Conservation (phyloP, 2,329 filamentous ascomycete genomes). For the Clathrospora elynae region DNA sequence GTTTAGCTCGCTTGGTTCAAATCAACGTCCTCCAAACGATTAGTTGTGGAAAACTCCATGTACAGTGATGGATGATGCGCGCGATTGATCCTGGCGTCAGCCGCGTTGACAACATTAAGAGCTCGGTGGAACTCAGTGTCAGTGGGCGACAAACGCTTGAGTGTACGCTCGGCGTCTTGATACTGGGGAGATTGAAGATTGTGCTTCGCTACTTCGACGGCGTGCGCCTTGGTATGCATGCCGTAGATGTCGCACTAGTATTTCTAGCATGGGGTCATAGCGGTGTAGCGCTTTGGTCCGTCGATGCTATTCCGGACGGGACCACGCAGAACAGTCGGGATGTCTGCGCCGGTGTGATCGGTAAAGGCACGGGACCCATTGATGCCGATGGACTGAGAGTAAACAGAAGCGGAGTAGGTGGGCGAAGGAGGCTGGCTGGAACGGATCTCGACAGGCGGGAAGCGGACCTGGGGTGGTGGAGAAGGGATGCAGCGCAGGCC, state of each 20-base stretch:
- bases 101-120: conserved; percentile 1
- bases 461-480: not conserved
- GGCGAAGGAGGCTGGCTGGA: not conserved
- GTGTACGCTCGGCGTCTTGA: conserved; percentile 3
- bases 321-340: not conserved
- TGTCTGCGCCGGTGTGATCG: not conserved
- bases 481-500: not conserved
- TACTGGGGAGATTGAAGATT: conserved; percentile 4
- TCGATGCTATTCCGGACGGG: not conserved
- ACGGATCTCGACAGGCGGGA: not conserved
- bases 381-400: not conserved
- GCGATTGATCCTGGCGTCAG: conserved; percentile 4
- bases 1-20: no score
- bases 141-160: conserved; percentile 2
- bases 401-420: not conserved
- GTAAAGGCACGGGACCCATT: conserved; percentile 2
- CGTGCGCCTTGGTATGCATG: no score
- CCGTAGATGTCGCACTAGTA: no score
- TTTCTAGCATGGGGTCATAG: no score
- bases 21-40: no score
- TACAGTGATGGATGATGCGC: conserved; percentile 6
- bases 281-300: not conserved
- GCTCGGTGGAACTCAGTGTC: conserved; percentile 4
- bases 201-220: no score
- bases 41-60: not conserved